Conservation (phyloP, 176 grass and related monocot genomes). For the Carex pumila region DNA sequence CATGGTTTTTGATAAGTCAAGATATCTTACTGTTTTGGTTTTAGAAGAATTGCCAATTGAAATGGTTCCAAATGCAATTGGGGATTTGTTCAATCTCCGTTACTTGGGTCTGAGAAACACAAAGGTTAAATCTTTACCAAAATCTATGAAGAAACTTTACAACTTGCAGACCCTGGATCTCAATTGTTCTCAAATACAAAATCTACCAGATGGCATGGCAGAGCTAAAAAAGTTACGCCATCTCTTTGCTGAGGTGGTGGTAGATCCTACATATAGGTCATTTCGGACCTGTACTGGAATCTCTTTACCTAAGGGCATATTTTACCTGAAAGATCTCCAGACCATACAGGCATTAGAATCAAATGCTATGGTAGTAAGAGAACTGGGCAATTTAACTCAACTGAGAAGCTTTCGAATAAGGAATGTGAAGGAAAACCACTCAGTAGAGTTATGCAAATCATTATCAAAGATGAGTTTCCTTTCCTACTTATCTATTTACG, state of each 20-base stretch:
- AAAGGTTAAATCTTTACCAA: neutral
- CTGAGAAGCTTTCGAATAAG: constrained; percentile 11
- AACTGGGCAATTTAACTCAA: neutral
- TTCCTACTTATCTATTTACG: neutral
- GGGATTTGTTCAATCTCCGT: constrained; percentile 24
- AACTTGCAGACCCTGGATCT: constrained; percentile 32
- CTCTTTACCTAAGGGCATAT: neutral
- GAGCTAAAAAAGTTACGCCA: constrained; percentile 21
- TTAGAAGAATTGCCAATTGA: constrained; percentile 10
- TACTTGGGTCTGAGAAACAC: constrained; percentile 6
- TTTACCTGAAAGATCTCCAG: constrained; percentile 15
- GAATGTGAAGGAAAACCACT: constrained; percentile 5
- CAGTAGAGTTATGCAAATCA: neutral
- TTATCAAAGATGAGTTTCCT: constrained; percentile 16
- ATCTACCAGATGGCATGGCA: neutral
- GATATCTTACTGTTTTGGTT: constrained; percentile 6
- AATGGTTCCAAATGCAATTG: neutral
- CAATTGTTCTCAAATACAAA: neutral
- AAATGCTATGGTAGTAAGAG: neutral
- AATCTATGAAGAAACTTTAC: constrained; percentile 3
- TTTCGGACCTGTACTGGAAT: neutral
- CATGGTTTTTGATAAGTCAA: neutral
- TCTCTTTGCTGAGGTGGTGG: neutral
- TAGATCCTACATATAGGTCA: neutral
- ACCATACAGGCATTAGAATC: constrained; percentile 1